Conservation (phyloP, 176 grass and related monocot genomes). For the Juncus effusus region DNA sequence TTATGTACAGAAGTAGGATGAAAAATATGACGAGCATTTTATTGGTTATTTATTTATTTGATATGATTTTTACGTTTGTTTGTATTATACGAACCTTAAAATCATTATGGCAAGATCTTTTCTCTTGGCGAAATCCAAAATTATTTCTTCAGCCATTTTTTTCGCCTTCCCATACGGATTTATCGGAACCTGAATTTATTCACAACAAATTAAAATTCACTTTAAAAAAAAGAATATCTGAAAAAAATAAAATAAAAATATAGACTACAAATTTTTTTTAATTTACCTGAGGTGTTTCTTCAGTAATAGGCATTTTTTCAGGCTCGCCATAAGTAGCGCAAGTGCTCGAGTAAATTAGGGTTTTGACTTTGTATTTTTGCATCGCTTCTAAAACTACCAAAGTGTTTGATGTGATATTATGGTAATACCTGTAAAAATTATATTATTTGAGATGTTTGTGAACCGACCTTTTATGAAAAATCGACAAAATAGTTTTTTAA, state of each 20-base stretch:
- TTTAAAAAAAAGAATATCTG: neutral
- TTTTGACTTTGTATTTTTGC: constrained; percentile 58
- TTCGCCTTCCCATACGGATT: constrained; percentile 96
- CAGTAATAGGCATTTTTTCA: constrained; percentile 94
- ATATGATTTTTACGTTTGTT: too few relatives aligned
- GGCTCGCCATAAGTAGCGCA: constrained; percentile 93
- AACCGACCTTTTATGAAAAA: constrained; percentile 18
- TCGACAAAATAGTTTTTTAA: neutral
- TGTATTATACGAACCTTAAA: constrained; percentile 43
- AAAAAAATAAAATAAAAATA: neutral
- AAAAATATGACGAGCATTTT: too few relatives aligned
- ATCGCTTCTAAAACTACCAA: constrained; percentile 78
- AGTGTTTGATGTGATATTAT: constrained; percentile 90
- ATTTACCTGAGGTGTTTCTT: constrained; percentile 84
- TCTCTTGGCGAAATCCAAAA: constrained; percentile 83
- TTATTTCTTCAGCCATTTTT: constrained; percentile 98
- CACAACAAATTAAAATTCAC: too few relatives aligned
- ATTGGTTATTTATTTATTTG: too few relatives aligned
- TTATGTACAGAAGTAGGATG: too few relatives aligned
- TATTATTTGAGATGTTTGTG: constrained; percentile 7
- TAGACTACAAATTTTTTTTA: neutral
- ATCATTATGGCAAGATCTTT: constrained; percentile 84
- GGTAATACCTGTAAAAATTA: constrained; percentile 60
- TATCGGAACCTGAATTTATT: constrained; percentile 60
- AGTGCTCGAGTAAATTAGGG: constrained; percentile 92